Percentiles rank a stretch among this genome's conserved stretches.
These are phyloP conservation scores for Dactylellina drechsleri DNA, from an alignment of 2,329 filamentous ascomycete species.

Conservation along the genomic window DNA sequence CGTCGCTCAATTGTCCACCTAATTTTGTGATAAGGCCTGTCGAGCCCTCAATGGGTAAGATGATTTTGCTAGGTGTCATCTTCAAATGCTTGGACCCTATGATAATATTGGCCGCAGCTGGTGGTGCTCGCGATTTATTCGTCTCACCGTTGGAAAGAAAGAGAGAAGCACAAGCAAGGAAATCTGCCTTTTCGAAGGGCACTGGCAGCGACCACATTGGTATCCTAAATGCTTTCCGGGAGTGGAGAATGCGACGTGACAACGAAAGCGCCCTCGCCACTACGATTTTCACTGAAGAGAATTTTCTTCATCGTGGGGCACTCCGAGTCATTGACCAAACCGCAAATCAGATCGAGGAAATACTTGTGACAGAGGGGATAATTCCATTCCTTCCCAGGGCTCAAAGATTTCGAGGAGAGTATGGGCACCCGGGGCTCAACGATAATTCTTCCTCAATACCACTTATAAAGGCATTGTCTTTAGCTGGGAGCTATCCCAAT, in stretches of 20 bases:
- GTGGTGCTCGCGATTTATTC: slow-evolving; percentile 61
- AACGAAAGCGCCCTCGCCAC: slow-evolving; percentile 59
- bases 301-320: slow-evolving; percentile 61
- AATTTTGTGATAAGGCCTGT: slow-evolving; percentile 59
- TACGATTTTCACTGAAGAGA: slow-evolving; percentile 59
- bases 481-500: slow-evolving; percentile 65
- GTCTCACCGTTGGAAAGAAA: slow-evolving; percentile 58
- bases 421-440: slow-evolving; percentile 62
- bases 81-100: slow-evolving; percentile 67
- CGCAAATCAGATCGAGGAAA: slow-evolving; percentile 61
- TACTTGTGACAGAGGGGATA: slow-evolving; percentile 61
- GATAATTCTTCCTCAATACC: slow-evolving; percentile 63
- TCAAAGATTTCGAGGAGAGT: slow-evolving; percentile 52
- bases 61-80: slow-evolving; percentile 66
- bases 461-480: slow-evolving; percentile 65
- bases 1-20: not conserved
- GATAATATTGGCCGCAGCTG: slow-evolving; percentile 63
- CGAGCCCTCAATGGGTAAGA: slow-evolving; percentile 65
- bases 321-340: slow-evolving; percentile 61
- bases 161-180: slow-evolving; percentile 57
- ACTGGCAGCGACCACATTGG: slow-evolving; percentile 65
- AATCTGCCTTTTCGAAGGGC: slow-evolving; percentile 60
- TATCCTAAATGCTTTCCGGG: slow-evolving; percentile 63
- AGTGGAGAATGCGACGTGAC: slow-evolving; percentile 60
- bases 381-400: slow-evolving; percentile 58